Evolutionary conservation across 768 basidiomycete species (phyloP), one percentile per base, ranked within the genome.

Genomic region (Boletus reticulatus): DNA sequence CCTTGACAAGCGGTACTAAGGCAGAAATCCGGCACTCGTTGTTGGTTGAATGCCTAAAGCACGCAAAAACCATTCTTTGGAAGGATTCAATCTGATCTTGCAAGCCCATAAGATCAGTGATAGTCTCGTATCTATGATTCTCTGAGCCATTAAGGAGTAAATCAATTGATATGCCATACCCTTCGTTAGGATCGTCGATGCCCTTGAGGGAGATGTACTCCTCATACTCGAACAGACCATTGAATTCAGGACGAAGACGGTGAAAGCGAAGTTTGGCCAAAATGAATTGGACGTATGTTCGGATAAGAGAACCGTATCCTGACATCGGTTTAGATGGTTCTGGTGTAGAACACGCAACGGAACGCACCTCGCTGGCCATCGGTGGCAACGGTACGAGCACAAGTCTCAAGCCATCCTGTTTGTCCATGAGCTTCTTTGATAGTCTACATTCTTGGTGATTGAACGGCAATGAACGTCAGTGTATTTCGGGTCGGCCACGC

Each of bases 21-120:
- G 97, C 80, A 34, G 95, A 96, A 57, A 99, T 99, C 29, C 95
- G 88, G 72, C 95, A 97, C 74, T 99, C 97, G 61, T 99, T 99
- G 68, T 97, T 98, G 45, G 85, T 78, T 17, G 93, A 93, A 58
- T 88, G 84, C 52, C 86, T 80, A 77, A 99, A 98, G 72, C 94
- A 91, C 10, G 95, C 87, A 67, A 99, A 98, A 55, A 98, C 87
- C 79, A 96, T 88, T 74, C 94, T 94, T 69, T 99, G 95, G 78
- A 99, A 98, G 4, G 94, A 91, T 68, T 99, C 97, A 52, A 99
- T 98, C 69, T 98, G 94, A 69, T 99, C 97, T 78, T 99, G 97
- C 51, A 99, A 77, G 17, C 85, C 88, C 97, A 98, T 98, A 34
- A 99, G 84, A 72, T 99, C 97, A 27, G 87, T 87, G 64, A 99